These are phyloP conservation scores for Entophlyctis helioformis DNA, from an alignment of 192 early-diverging fungal species.

Conservation along the genomic window DNA sequence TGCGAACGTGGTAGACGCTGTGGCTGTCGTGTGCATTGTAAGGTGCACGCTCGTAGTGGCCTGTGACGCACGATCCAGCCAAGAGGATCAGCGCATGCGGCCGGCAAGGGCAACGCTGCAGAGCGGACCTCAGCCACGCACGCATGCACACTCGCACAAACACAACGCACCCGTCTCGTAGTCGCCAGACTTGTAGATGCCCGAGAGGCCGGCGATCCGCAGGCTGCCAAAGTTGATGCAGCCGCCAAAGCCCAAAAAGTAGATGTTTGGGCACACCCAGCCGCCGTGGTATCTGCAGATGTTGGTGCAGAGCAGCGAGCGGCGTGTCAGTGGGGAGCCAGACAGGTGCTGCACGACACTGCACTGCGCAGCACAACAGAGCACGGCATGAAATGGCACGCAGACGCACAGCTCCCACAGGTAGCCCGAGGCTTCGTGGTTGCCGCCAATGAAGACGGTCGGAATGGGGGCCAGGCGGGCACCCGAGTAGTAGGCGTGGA, in stretches of 20 bases:
- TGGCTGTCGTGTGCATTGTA: conserved; percentile 48
- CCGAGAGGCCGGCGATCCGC: conserved; percentile 86
- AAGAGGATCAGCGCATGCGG: too few relatives aligned
- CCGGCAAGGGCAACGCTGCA: too few relatives aligned
- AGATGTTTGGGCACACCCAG: conserved; percentile 89
- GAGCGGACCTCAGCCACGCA: background rate
- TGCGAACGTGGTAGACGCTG: conserved; percentile 76
- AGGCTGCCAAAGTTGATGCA: conserved; percentile 81
- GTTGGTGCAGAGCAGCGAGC: too few relatives aligned
- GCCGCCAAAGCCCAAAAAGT: conserved; percentile 76
- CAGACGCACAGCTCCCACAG: conserved; percentile 78
- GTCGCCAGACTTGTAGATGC: conserved; percentile 62
- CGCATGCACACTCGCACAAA: conserved; percentile 2
- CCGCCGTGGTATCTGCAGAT: conserved; percentile 72
- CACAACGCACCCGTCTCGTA: conserved; percentile 20
- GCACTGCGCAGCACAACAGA: too few relatives aligned
- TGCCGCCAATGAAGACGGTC: conserved; percentile 95
- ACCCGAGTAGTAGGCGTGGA: conserved; percentile 91
- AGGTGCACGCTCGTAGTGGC: conserved; percentile 72
- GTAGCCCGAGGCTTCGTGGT: conserved; percentile 94
- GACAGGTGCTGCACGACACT: conserved; percentile 2
- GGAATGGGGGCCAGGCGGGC: conserved; percentile 64
- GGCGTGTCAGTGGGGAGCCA: background rate
- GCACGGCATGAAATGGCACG: conserved; percentile 1
- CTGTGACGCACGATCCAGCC: conserved; percentile 12